Base-by-base conservation (phyloP, 106 monocot species). In the Alisma plantagoaquatica region DNA sequence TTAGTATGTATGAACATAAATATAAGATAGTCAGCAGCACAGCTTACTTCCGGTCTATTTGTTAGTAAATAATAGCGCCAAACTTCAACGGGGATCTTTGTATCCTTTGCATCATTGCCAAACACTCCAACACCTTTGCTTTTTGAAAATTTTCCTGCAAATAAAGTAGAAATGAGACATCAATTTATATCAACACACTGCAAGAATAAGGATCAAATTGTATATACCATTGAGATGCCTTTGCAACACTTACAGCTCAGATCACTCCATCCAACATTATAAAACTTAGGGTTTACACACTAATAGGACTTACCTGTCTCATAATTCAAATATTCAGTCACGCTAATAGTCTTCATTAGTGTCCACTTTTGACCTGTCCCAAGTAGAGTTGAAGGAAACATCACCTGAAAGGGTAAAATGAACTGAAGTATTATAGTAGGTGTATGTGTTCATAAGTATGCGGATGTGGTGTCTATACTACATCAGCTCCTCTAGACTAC, bases 331-430 rank as follows among this genome's bases (percentile, higher is more conserved):
- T 96, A 96, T 52, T 96, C 94, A 7, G 94, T 96, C 3, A 96
- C 94, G 63, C 94, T 96, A 59, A 96, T 84, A 15, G 94, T 96
- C 68, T 96, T 96, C 78, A 96, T 71, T 59, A 88, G 51, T 25
- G 94, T 96, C 94, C 94, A 96, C 32, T 72, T 71, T 70, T 96
- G 81, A 51, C 81, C 78, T 54, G 94, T 96, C 46, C 94, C 94
- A 73, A 96, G 77, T 61, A 96, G 81, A 24, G 88, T 88, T 17
- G 87, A 84, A 62, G 94, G 94, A 75, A 96, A 96, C 88, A 96
- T 96, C 53, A 96, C 88, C 94, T 96, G 51, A 8, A 47, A 57
- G 60, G 43, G 22, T 33, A 48, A 46, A 31, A 28, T n/a, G n/a
- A n/a, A n/a, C n/a, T n/a, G n/a, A n/a, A n/a, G n/a, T n/a, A n/a